Percentiles rank a stretch among this genome's conserved stretches.
Evolutionary conservation across 805 yeast species (phyloP).

Genomic region (Sungouiozyma ichnusensis): DNA sequence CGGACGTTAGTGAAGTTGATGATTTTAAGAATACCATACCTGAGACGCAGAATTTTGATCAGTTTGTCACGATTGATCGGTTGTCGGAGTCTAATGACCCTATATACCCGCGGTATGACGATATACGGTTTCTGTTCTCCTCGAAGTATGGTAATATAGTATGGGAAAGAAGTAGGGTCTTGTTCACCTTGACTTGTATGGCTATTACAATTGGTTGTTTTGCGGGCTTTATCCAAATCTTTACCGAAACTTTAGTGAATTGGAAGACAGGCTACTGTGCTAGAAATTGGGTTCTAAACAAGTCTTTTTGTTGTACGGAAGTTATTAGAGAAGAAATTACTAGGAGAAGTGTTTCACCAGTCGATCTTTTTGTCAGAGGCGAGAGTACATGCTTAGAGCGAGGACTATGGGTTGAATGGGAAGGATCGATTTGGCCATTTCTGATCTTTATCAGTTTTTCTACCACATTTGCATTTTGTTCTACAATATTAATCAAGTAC

Average conservation of each 20-base stretch:
- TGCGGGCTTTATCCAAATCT: slow-evolving; percentile 71
- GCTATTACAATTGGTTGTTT: slow-evolving; percentile 73
- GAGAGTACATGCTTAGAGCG: slow-evolving; percentile 39
- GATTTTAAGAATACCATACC: slow-evolving; percentile 16
- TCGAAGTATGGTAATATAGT: slow-evolving; percentile 9
- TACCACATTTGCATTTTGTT: slow-evolving; percentile 46
- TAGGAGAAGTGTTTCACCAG: slow-evolving; percentile 1
- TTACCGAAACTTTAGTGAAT: slow-evolving; percentile 80
- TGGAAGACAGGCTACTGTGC: slow-evolving; percentile 72
- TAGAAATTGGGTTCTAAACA: slow-evolving; percentile 55
- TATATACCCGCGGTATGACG: slow-evolving; percentile 24
- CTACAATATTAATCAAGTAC: slow-evolving; percentile 57
- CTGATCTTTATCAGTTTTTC: slow-evolving; percentile 50
- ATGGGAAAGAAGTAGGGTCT: slow-evolving; percentile 30
- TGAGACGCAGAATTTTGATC: slow-evolving; percentile 36
- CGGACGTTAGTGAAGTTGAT: neutral
- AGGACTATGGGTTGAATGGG: slow-evolving; percentile 57
- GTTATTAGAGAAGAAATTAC: slow-evolving; percentile 11
- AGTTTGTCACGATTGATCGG: slow-evolving; percentile 64
- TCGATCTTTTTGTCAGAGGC: slow-evolving; percentile 17
- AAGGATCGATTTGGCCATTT: slow-evolving; percentile 38
- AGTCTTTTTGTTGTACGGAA: slow-evolving; percentile 59
- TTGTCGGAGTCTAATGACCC: slow-evolving; percentile 43
- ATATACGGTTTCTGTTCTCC: neutral
- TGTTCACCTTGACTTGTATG: slow-evolving; percentile 65